Percentiles rank a stretch among this genome's conserved stretches.
Conservation (phyloP, 805 yeast genomes). For the Myxozyma mucilagina region DNA sequence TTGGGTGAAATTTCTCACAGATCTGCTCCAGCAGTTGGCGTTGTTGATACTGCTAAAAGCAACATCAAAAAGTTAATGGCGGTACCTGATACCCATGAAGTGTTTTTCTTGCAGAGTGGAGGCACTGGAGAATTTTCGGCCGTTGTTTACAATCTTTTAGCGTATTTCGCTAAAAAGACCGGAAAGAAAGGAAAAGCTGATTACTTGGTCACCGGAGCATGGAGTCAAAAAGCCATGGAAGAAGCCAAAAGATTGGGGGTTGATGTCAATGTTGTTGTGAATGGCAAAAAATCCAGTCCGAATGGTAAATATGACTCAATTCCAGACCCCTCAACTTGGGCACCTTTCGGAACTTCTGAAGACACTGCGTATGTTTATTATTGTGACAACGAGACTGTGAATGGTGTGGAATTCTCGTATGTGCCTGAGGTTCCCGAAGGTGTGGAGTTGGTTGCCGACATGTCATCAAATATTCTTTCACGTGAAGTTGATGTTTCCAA, state of each 20-base stretch:
- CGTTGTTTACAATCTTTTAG: slow-evolving; percentile 76
- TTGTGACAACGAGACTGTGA: slow-evolving; percentile 97
- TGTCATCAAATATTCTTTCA: slow-evolving; percentile 90
- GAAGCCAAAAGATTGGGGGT: slow-evolving; percentile 85
- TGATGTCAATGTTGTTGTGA: slow-evolving; percentile 66
- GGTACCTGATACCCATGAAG: slow-evolving; percentile 91
- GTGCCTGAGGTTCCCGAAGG: slow-evolving; percentile 58
- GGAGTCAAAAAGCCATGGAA: slow-evolving; percentile 87
- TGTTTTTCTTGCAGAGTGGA: slow-evolving; percentile 95
- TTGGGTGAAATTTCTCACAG: slow-evolving; percentile 97
- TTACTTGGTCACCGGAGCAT: slow-evolving; percentile 86
- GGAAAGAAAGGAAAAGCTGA: slow-evolving; percentile 80
- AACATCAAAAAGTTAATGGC: slow-evolving; percentile 62
- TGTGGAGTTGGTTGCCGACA: slow-evolving; percentile 86
- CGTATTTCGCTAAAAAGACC: slow-evolving; percentile 67
- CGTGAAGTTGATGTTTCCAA: slow-evolving; percentile 76
- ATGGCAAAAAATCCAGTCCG: slow-evolving; percentile 53
- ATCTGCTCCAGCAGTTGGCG: slow-evolving; percentile 73
- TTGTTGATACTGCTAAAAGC: slow-evolving; percentile 74
- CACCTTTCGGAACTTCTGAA: slow-evolving; percentile 49
- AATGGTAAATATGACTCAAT: slow-evolving; percentile 64
- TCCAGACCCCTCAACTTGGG: slow-evolving; percentile 62
- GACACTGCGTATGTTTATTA: slow-evolving; percentile 82
- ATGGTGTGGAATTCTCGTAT: slow-evolving; percentile 83
- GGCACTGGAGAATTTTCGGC: slow-evolving; percentile 96